phyloP scores from a whole-genome alignment of 306 rosid species.

The Casuarina cunninghamiana region DNA sequence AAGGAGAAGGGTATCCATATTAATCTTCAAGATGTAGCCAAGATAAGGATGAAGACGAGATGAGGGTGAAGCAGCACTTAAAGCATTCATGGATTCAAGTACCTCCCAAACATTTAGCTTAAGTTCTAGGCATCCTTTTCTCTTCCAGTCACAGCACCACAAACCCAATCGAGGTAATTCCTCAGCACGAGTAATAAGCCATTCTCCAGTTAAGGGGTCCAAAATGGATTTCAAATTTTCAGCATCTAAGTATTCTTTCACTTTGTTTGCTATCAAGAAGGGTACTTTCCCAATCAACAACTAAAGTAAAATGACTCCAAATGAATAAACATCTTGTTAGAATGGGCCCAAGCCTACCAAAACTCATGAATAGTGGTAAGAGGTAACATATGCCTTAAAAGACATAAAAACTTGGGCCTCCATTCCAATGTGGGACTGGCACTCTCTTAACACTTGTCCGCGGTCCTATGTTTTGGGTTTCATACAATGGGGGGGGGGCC shows the following conservation, averaged over 20 bases:
- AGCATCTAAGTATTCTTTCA: conserved; percentile 33
- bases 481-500: too few species aligned
- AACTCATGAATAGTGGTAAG: too few species aligned
- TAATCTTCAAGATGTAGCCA: background rate
- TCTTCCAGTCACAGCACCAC: conserved; percentile 47
- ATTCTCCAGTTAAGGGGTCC: conserved; percentile 56
- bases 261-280: conserved; percentile 36
- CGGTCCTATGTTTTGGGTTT: too few species aligned
- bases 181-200: conserved; percentile 54
- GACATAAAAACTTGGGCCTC: too few species aligned
- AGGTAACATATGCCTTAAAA: too few species aligned
- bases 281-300: conserved; percentile 45
- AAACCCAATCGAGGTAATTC: conserved; percentile 47
- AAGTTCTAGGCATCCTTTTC: conserved; percentile 47
- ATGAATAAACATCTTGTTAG: conserved; percentile 28
- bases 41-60: background rate
- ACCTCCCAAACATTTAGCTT: conserved; percentile 50
- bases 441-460: too few species aligned
- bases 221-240: conserved; percentile 38
- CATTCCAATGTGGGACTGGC: too few species aligned
- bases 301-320: conserved; percentile 44
- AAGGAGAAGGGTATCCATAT: background rate
- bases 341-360: too few species aligned
- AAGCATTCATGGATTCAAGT: conserved; percentile 55
- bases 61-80: background rate